phyloP scores from a whole-genome alignment of 768 basidiomycete genomes.

The Pisolithus tinctorius region DNA sequence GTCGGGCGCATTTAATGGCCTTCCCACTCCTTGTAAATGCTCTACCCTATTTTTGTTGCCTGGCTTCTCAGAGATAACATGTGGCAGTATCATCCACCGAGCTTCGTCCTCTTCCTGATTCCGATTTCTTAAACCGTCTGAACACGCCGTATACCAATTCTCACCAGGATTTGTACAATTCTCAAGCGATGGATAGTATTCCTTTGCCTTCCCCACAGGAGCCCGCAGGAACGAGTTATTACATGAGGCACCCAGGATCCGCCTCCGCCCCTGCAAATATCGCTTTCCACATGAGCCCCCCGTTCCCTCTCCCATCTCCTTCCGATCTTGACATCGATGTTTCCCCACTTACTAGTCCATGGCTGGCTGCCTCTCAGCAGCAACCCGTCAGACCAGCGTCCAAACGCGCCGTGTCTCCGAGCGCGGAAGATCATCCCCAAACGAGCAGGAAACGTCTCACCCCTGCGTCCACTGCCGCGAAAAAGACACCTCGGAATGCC shows the following conservation, averaged over 20 bases:
- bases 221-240: slow-evolving; percentile 20
- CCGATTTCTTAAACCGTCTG: slow-evolving; percentile 60
- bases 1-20: slow-evolving; percentile 34
- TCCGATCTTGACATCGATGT: slow-evolving; percentile 65
- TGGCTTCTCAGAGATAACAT: slow-evolving; percentile 9
- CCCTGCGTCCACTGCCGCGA: slow-evolving; percentile 26
- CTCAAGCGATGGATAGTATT: slow-evolving; percentile 19
- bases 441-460: slow-evolving; percentile 49
- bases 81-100: slow-evolving; percentile 55
- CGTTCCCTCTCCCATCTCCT: slow-evolving; percentile 34
- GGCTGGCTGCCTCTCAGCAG: slow-evolving; percentile 58
- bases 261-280: slow-evolving; percentile 70
- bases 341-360: slow-evolving; percentile 75
- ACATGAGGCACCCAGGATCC: slow-evolving; percentile 34
- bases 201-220: slow-evolving; percentile 26
- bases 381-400: slow-evolving; percentile 23
- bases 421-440: slow-evolving; percentile 43
- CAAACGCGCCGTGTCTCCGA: slow-evolving; percentile 55
- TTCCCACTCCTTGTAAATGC: slow-evolving; percentile 62
- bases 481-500: slow-evolving; percentile 18
- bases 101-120: slow-evolving; percentile 51
- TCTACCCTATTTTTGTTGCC: slow-evolving; percentile 11
- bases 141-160: slow-evolving; percentile 38
- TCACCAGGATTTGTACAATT: slow-evolving; percentile 20
- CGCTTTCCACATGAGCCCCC: slow-evolving; percentile 50